Percentiles rank a stretch among this genome's conserved stretches.
These are phyloP conservation scores for Phyllosticta citrichinensis DNA, from an alignment of 2,329 filamentous ascomycete genomes.

Conservation along the genomic window DNA sequence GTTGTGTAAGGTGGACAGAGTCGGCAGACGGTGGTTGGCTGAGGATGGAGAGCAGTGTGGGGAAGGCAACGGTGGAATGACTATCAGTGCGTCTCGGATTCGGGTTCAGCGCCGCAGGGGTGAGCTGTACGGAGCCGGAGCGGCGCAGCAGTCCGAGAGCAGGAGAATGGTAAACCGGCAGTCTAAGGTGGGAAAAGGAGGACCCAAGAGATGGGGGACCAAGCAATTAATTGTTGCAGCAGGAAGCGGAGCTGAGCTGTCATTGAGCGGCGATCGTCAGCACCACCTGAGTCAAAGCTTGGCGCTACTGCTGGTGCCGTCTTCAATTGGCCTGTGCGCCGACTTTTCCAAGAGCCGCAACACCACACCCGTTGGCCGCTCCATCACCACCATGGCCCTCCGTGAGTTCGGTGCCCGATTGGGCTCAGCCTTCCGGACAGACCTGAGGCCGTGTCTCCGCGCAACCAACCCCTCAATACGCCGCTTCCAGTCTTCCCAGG, in stretches of 20 bases:
- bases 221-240: not conserved
- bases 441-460: conserved; percentile 17
- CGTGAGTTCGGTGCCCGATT: conserved; percentile 26
- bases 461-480: conserved; percentile 19
- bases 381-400: conserved; percentile 23
- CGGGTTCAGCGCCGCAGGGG: not conserved
- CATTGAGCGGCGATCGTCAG: not conserved
- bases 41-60: conserved; percentile 6
- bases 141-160: not conserved
- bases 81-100: not conserved
- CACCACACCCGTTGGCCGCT: conserved; percentile 11
- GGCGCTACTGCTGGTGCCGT: not conserved
- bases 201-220: not conserved
- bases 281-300: not conserved
- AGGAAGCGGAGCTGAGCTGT: not conserved
- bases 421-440: conserved; percentile 18
- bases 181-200: conserved; percentile 1
- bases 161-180: not conserved
- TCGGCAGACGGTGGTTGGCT: conserved; percentile 1
- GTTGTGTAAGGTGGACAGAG: conserved; percentile 1
- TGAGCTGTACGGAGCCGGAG: not conserved
- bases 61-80: conserved; percentile 3
- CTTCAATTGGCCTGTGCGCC: conserved; percentile 3
- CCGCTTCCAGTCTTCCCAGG: conserved; percentile 39
- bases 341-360: conserved; percentile 8